Base-by-base conservation (phyloP, 306 rosid genomes). In the Trifolium pratense region DNA sequence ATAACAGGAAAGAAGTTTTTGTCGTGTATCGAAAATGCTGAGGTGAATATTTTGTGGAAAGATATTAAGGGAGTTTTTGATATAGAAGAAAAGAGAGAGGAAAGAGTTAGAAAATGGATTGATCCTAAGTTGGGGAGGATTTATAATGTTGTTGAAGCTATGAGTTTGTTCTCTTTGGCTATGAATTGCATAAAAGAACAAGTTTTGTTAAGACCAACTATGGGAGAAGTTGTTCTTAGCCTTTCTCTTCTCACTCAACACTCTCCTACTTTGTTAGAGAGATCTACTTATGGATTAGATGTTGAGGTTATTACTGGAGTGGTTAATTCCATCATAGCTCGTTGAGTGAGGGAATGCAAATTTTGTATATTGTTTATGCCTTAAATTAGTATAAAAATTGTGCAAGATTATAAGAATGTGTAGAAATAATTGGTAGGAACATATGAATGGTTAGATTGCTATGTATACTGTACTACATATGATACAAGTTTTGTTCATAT, bases 1-100 rank as follows among this genome's bases (percentile, higher is more conserved):
- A 80, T 91, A 34, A 86, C 91, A 0, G 90, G 92, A 5, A 85
- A 62, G 80, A 84, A 77, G 76, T 73, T 80, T 23, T 80, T 81
- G 74, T 74, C 45, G 17, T 56, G 63, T 0, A 73, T 74, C 25
- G 88, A 78, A 46, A 74, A 56, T 29, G 86, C 84, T 0, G 88
- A 91, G 72, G 78, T 68, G 15, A 58, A 40, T 42, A 66, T 80
- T 88, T 11, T 66, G 75, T 88, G 90, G 92, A 87, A 81, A 69
- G 82, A 79, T 3, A 67, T 84, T 2, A 82, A 75, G 55, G 74
- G 67, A 20, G 65, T 81, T 8, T 70, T 87, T 73, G 90, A 84
- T 68, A 37, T 6, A 32, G 73, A 74, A 75, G 79, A 80, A 14
- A 42, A 39, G 42, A 84, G 66, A 80, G 75, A 75, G 49, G 87